Conservation (phyloP, 345 rosid species). For the Zanthoxylum bungeanum region DNA sequence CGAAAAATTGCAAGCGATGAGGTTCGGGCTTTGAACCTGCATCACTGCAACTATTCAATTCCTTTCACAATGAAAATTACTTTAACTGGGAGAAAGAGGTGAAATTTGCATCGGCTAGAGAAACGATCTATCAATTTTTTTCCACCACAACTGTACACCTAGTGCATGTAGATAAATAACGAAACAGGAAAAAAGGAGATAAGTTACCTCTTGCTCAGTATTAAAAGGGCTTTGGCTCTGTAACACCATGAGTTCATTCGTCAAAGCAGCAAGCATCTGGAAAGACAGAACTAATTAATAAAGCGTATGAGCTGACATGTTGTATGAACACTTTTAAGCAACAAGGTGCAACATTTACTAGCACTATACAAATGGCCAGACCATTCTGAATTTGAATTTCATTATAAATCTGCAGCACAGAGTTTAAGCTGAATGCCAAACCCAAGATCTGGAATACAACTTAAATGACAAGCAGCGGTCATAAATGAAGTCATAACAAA, state of each 20-base stretch:
- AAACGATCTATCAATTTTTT: neutral
- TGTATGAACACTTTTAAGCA: neutral
- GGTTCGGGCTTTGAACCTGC: neutral
- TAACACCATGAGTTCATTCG: conserved; percentile 60
- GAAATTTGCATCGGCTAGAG: neutral
- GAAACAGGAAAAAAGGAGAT: neutral
- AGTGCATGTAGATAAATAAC: neutral
- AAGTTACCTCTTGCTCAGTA: conserved; percentile 72
- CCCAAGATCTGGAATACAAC: neutral
- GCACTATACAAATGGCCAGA: neutral
- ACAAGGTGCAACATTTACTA: neutral
- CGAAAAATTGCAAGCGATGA: neutral
- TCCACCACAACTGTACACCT: neutral
- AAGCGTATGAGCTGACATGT: conserved; percentile 1
- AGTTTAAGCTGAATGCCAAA: neutral
- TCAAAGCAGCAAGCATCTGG: conserved; percentile 88
- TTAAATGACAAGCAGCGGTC: neutral
- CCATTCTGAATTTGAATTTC: neutral
- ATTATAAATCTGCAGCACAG: neutral
- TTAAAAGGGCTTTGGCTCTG: conserved; percentile 71
- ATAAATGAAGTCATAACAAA: neutral
- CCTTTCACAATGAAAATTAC: neutral
- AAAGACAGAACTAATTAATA: conserved; percentile 13
- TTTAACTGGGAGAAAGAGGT: neutral
- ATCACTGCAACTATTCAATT: neutral